Base-by-base conservation (phyloP, 257 asterid species). In the Primulina huaijiensis region DNA sequence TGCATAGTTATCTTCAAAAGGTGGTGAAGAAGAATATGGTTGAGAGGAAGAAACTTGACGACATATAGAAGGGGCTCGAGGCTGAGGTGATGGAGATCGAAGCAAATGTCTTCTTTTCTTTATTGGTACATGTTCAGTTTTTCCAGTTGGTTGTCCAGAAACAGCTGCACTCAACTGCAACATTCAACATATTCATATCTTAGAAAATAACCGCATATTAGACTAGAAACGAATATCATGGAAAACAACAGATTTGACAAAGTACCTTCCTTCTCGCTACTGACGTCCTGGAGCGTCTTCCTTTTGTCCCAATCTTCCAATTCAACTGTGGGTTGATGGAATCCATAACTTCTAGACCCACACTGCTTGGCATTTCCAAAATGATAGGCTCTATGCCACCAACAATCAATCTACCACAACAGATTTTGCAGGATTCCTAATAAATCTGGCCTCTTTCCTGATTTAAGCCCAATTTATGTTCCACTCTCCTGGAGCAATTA, bases 271-370 rank as follows among this genome's bases (percentile, higher is more conserved):
- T 78, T 80, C 91, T 86, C 19, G 87, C 84, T 17, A 64, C 77
- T 12, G 94, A 68, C 82, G 87, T 89, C 79, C 82, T 79, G 7
- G 90, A 68, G 40, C 97, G 87, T 79, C 88, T 81, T 72, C 95
- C 95, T 81, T 85, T 92, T 7, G 81, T 84, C 73, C 88, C 90
- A 23, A 77, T 34, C 79, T 92, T 85, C 98, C 92, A 89, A 77
- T 79, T 84, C 50, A 89, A 43, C 72, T 86, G 88, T 30, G 81
- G 72, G 73, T 61, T 81, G 62, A 71, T 59, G 43, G 90, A 77
- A 66, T 73, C 82, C 74, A 85, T 75, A 75, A 79, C 86, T 79
- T 88, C 84, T 61, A 77, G 79, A 71, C 87, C 85, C 62, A 72
- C 81, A 72, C 77, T 65, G 77, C 83, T 82, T 67, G 68, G 83